These are phyloP conservation scores for Nicotiana rustica DNA, from an alignment of 305 asterid species.

Conservation along the genomic window DNA sequence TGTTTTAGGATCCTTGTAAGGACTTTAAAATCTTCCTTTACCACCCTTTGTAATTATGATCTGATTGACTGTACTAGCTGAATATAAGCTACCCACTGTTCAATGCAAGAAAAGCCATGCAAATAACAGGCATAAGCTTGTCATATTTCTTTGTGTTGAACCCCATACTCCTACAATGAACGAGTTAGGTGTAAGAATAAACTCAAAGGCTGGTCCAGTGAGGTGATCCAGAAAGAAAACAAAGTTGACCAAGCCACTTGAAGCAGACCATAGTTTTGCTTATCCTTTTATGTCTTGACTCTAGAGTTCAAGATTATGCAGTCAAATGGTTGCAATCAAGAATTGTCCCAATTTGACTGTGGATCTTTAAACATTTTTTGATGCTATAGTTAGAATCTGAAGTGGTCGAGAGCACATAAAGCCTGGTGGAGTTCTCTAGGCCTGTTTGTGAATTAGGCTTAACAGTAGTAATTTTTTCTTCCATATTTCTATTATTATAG, in stretches of 20 bases:
- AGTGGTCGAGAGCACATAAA: not conserved
- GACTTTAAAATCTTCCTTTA: no score
- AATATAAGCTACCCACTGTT: slow-evolving; percentile 8
- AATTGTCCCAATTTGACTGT: not conserved
- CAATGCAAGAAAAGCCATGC: not conserved
- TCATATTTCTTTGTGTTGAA: not conserved
- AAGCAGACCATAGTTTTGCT: not conserved
- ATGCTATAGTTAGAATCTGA: not conserved
- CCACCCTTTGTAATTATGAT: not conserved
- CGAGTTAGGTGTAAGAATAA: not conserved
- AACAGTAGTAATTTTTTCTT: not conserved
- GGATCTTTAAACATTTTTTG: not conserved
- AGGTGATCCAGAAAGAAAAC: not conserved
- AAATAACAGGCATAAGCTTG: not conserved
- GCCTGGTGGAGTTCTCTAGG: not conserved
- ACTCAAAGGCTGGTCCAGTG: not conserved
- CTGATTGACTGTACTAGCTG: not conserved
- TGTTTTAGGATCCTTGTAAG: no score
- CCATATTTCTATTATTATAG: not conserved
- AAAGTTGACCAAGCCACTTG: not conserved
- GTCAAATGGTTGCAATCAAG: not conserved
- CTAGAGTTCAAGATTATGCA: not conserved
- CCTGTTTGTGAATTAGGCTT: not conserved
- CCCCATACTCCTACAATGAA: not conserved
- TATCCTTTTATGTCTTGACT: not conserved